A percentile compares a stretch with the other conserved stretches of the same genome.
These are phyloP conservation scores for Xylaria venustula DNA, from an alignment of 495 filamentous ascomycete species.

Conservation along the genomic window DNA sequence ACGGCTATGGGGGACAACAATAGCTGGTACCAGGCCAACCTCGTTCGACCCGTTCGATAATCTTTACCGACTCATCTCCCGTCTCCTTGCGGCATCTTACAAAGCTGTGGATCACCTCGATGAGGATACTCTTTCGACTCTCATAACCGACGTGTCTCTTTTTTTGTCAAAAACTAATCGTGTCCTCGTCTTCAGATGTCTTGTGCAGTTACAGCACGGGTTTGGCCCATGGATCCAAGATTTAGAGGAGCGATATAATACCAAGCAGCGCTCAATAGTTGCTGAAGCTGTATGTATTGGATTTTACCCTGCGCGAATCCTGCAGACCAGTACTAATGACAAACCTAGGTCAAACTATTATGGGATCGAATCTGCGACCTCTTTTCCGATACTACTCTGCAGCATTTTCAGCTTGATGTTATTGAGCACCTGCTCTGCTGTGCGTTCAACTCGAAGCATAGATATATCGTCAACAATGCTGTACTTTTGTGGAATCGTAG, in stretches of 20 bases:
- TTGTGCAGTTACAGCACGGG: conserved; percentile 60
- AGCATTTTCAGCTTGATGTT: conserved; percentile 35
- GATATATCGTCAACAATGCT: conserved; percentile 39
- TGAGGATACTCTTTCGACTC: conserved; percentile 15
- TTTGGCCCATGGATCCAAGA: conserved; percentile 63
- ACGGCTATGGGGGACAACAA: conserved; percentile 57
- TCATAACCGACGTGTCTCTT: conserved; percentile 33
- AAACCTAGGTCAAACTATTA: conserved; percentile 33
- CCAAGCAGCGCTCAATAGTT: conserved; percentile 24
- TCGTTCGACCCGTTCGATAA: conserved; percentile 60
- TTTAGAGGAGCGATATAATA: conserved; percentile 33
- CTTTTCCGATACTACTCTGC: conserved; percentile 27
- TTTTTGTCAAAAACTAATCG: conserved; percentile 40
- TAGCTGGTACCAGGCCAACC: conserved; percentile 39
- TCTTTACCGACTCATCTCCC: conserved; percentile 55
- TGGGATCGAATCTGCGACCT: conserved; percentile 42
- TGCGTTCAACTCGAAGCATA: conserved; percentile 43
- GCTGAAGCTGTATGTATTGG: conserved; percentile 36
- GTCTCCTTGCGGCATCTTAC: conserved; percentile 48
- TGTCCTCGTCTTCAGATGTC: conserved; percentile 33
- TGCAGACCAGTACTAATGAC: conserved; percentile 17
- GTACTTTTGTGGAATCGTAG: conserved; percentile 45
- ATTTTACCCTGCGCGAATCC: neutral
- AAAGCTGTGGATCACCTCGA: conserved; percentile 22
- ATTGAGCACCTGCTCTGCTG: conserved; percentile 42